Percentiles rank a stretch among this genome's conserved stretches.
These are phyloP conservation scores for Dothidotthia symphoricarpi DNA, from an alignment of 2,329 filamentous ascomycete genomes.

Conservation along the genomic window DNA sequence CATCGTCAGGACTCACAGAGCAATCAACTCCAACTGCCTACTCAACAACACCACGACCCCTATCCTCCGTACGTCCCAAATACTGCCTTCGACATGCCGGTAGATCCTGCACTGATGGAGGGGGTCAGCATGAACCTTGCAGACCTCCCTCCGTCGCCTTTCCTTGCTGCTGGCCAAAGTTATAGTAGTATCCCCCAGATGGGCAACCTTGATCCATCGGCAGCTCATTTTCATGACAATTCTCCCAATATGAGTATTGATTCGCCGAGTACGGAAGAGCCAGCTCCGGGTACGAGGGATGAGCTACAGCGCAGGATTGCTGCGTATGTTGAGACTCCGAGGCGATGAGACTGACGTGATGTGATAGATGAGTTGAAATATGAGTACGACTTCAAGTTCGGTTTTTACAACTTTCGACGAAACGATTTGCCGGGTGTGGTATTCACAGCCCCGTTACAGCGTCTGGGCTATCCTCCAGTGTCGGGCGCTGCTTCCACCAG, in stretches of 20 bases:
- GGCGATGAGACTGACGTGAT: neutral
- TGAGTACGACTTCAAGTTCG: neutral
- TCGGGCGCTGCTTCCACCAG: too few species aligned
- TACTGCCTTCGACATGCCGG: slow-evolving; percentile 53
- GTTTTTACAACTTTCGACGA: too few species aligned
- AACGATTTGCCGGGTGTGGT: too few species aligned
- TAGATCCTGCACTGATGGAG: slow-evolving; percentile 62
- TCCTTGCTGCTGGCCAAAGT: slow-evolving; percentile 26
- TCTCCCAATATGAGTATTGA: slow-evolving; percentile 6
- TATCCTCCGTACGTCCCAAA: slow-evolving; percentile 34
- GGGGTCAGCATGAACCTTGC: slow-evolving; percentile 21
- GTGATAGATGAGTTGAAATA: neutral
- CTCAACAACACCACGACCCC: neutral
- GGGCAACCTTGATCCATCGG: slow-evolving; percentile 10
- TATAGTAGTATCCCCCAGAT: slow-evolving; percentile 11
- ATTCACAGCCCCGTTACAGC: too few species aligned
- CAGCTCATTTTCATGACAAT: slow-evolving; percentile 3
- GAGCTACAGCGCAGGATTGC: slow-evolving; percentile 9
- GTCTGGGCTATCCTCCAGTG: too few species aligned
- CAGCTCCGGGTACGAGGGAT: slow-evolving; percentile 4
- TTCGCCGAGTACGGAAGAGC: slow-evolving; percentile 2
- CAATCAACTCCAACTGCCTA: neutral
- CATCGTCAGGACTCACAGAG: slow-evolving; percentile 3
- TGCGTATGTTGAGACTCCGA: neutral
- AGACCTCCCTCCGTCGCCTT: slow-evolving; percentile 38